Conservation (phyloP, 352 stramenopile species). For the Pilasporangium apinafurcum region DNA sequence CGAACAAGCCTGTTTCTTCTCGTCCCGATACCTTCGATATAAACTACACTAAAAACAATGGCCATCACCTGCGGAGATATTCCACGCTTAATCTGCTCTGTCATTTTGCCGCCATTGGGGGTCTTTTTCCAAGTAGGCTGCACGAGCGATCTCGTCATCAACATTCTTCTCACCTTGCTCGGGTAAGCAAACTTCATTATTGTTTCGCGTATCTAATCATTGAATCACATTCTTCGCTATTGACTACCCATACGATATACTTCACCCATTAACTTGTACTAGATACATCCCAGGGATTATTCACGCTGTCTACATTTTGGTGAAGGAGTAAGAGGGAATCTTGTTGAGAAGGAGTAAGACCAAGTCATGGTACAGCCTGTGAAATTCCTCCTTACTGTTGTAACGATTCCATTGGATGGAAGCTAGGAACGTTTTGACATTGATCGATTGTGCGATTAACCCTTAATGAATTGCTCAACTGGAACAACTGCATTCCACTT, state of each 20-base stretch:
- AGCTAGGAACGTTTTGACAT: too few species aligned
- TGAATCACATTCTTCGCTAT: not conserved
- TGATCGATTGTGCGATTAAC: too few species aligned
- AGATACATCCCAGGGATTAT: constrained; percentile 69
- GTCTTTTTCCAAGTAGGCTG: constrained; percentile 36
- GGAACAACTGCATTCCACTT: too few species aligned
- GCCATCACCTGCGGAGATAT: constrained; percentile 64
- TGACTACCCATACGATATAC: too few species aligned
- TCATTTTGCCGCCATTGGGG: constrained; percentile 45
- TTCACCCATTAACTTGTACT: not conserved
- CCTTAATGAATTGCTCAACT: too few species aligned
- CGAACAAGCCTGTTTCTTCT: not conserved
- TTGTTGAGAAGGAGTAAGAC: too few species aligned
- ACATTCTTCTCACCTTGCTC: constrained; percentile 60
- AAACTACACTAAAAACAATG: constrained; percentile 15
- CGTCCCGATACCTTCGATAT: not conserved
- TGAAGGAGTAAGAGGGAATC: constrained; percentile 57
- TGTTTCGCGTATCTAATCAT: not conserved
- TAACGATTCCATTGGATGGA: too few species aligned
- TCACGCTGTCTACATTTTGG: constrained; percentile 69
- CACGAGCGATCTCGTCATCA: constrained; percentile 43
- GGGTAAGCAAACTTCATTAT: constrained; percentile 30
- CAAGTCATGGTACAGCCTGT: too few species aligned
- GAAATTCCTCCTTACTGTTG: too few species aligned
- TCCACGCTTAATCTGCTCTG: constrained; percentile 56